Base-by-base conservation (phyloP, 1,284 basidiomycete species). In the Ustilago hordei region DNA sequence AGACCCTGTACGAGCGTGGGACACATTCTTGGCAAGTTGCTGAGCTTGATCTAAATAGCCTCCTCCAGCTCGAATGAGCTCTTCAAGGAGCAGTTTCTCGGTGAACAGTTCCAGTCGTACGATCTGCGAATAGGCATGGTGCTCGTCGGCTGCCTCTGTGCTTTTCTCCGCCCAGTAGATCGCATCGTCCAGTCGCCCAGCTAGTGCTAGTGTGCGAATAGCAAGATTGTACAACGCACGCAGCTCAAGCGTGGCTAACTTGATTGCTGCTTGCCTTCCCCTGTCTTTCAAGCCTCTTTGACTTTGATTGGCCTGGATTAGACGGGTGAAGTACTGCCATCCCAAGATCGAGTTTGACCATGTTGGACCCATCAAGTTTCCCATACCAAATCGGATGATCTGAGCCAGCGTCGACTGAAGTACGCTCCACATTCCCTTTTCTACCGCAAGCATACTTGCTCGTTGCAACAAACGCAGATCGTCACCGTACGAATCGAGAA, bases 111-210 rank as follows among this genome's bases (percentile, higher is more conserved):
- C 63, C 6, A 72, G 6, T 13, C 41, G 15, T 13, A 75, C 8
- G 9, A 64, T 61, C 13, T 64, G 55, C 5, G 55, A 36, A 36
- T 19, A 35, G 52, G 31, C n/a, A 36, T 3, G n/a, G 34, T 28
- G 8, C 15, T 28, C 9, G 9, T 13, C 36, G 19, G 17, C 6
- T 9, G 48, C 11, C 1, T 62, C 58, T 23, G 32, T 12, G 39
- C 59, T 50, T 48, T 56, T 62, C 13, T 47, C 2, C 19, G 64
- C 64, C 75, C 75, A 79, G 9, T 23, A 31, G 0, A 70, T 23
- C 11, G 77, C 77, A 56, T 76, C 77, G 19, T 75, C 60, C 35
- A 69, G 34, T 5, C 77, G 43, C 0, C 71, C 77, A 6, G 72
- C 65, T 15, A 75, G 32, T 17, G 65, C 65, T 8, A 77, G 47